Evolutionary conservation across 1,284 basidiomycete species (phyloP), one percentile per base, ranked within the genome.

Genomic region (Cystobasidium pallidum): DNA sequence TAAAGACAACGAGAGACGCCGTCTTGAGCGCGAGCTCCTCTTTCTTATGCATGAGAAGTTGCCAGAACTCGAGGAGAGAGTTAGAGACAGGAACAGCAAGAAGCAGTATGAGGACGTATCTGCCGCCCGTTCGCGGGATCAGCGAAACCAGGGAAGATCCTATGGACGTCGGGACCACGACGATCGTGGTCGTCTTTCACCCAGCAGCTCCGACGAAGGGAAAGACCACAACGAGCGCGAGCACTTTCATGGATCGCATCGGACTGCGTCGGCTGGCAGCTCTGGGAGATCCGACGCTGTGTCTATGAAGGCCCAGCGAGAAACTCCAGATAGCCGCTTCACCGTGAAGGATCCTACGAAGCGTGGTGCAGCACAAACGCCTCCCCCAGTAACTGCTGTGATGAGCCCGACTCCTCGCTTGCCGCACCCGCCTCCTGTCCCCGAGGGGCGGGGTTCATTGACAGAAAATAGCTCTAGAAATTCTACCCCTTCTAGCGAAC

Each of bases 41-140:
- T 85, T 86, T 70, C 84, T 99, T 61, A 88, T 92, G 87, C 93
- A 98, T 78, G 93, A 96, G 80, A 87, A 90, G 68, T 84, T 99
- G 2, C 96, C 95, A 0, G 91, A 92, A 75, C 86, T 99, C 15
- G 94, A 98, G 82, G 86, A 89, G 78, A 88, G 88, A 78, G 87
- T 97, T 73, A 88, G 92, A 78, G 88, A 88, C 28, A 83, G 91
- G 55, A 91, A 95, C 64, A 88, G 88, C 74, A 85, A 88, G 74
- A 88, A 85, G 79, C 75, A 84, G 87, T 77, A 91, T 95, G 77
- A 88, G 88, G 79, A 71, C 45, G 83, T 91, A 55, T 88, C 92
- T 55, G 90, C 90, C 84, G 83, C 86, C 7, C 84, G 90, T 58
- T 90, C 92, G 51, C 85, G 95, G 43, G 94, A 99, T 81, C 84